phyloP scores from a whole-genome alignment of 2,329 filamentous ascomycete genomes.

The Xylariomycetidae sp. region DNA sequence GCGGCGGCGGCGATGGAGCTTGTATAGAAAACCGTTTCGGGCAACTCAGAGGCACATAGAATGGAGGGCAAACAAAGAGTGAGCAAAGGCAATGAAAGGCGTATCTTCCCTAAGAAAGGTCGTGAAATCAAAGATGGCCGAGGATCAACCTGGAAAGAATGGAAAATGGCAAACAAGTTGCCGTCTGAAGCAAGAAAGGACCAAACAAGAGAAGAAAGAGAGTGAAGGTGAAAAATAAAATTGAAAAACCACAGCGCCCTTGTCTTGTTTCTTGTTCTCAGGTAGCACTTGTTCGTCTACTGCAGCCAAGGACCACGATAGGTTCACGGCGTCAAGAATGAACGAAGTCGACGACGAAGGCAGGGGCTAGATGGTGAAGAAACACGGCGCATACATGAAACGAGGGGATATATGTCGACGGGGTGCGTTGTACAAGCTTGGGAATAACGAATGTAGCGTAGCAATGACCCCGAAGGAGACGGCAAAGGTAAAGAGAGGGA shows the following conservation, averaged over 20 bases:
- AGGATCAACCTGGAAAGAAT: constrained; percentile 58
- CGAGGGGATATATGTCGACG: constrained; percentile 11
- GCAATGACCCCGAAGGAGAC: no score
- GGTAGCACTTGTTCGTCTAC: no score
- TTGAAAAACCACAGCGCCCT: no score
- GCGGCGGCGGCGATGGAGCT: no score
- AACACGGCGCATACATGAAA: constrained; percentile 22
- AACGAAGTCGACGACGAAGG: constrained; percentile 20
- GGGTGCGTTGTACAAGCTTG: no score
- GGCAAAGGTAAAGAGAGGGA: no score
- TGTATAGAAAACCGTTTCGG: constrained; percentile 11
- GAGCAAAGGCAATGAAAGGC: not conserved
- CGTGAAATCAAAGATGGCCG: constrained; percentile 35
- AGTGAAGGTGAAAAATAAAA: constrained; percentile 3
- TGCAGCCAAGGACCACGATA: no score
- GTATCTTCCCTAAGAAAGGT: constrained; percentile 15
- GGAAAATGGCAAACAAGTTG: constrained; percentile 26
- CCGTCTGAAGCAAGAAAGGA: constrained; percentile 18
- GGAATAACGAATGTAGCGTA: constrained; percentile 6
- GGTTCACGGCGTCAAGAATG: constrained; percentile 12
- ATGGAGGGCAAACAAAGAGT: constrained; percentile 10
- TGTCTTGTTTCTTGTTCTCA: no score
- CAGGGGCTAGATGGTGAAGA: no score
- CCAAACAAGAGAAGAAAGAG: constrained; percentile 11
- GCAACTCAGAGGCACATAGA: no score